Base-by-base conservation (phyloP, 2,329 filamentous ascomycete species). In the Ceratocystis destructans region DNA sequence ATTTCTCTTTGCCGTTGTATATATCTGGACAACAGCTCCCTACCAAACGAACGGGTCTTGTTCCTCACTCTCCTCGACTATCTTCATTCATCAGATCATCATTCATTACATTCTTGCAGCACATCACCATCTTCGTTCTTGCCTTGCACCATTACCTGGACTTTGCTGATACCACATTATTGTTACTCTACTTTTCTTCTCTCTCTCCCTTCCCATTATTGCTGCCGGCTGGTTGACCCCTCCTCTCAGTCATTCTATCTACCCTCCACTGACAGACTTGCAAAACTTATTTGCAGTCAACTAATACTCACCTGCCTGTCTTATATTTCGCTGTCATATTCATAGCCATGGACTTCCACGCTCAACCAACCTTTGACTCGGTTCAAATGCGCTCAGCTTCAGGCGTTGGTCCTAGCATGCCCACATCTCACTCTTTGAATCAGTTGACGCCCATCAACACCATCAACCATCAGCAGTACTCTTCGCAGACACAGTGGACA, bases 381-480 rank as follows among this genome's bases (percentile, higher is more conserved):
- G 63, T 65, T 17, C 33, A 63, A 17, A 64, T 67, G 61, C 61
- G 65, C 65, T 62, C 65, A 12, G 65, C 64, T 12, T 46, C 64
- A n/a, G 22, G 41, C 5, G 53, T 57, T 8, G 53, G 53, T 15
- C 53, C 53, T 17, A 57, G 28, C 28, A 57, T 57, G 53, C 7
- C 50, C 25, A 28, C 53, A n/a, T 33, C 53, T 31, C 53, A 57
- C 20, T 33, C 53, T 31, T 17, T 57, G 50, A 55, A 65, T 22
- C 41, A 46, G 45, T 46, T 66, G 53, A 59, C 55, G 17, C 64
- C 64, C 7, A 61, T 66, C 22, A 20, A 41, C 44, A 44, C 64
- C n/a, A 48, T 45, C n/a, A 55, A 57, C 17, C 53, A 57, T 8
- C 53, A 61, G 10, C 61, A 66, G 3, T 62, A 61, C 61, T 50